Conservation (phyloP, 345 rosid species). For the Salix udensis region DNA sequence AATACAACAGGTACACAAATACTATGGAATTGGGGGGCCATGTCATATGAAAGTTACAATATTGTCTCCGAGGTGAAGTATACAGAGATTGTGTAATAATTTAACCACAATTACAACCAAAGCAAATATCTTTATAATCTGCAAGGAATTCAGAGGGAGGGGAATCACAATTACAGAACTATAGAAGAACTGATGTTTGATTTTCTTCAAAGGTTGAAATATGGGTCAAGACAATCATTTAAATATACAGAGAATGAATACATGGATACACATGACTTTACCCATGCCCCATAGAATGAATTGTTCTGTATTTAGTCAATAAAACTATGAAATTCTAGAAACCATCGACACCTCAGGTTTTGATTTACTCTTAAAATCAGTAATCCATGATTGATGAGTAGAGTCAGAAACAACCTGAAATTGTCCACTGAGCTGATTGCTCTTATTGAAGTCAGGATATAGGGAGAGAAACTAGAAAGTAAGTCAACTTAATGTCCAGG, state of each 20-base stretch:
- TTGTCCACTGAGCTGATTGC: not conserved
- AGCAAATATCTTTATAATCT: not conserved
- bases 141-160: not conserved
- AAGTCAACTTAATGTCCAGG: not conserved
- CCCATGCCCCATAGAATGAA: not conserved
- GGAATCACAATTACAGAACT: not conserved
- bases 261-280: not conserved
- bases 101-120: not conserved
- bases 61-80: not conserved
- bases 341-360: not conserved
- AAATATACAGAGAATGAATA: not conserved
- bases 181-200: not conserved
- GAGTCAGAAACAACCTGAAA: not conserved
- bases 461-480: not conserved
- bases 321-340: not conserved
- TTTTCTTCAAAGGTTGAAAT: no score
- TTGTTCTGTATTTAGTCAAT: not conserved
- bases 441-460: not conserved
- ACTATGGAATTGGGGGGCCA: not conserved
- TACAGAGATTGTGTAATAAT: not conserved
- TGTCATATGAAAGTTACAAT: not conserved
- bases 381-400: not conserved
- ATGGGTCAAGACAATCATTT: no score
- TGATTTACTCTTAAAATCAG: not conserved
- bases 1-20: not conserved